These are phyloP conservation scores for Malania oleifera DNA, from an alignment of 164 flowering plant species.

Conservation along the genomic window DNA sequence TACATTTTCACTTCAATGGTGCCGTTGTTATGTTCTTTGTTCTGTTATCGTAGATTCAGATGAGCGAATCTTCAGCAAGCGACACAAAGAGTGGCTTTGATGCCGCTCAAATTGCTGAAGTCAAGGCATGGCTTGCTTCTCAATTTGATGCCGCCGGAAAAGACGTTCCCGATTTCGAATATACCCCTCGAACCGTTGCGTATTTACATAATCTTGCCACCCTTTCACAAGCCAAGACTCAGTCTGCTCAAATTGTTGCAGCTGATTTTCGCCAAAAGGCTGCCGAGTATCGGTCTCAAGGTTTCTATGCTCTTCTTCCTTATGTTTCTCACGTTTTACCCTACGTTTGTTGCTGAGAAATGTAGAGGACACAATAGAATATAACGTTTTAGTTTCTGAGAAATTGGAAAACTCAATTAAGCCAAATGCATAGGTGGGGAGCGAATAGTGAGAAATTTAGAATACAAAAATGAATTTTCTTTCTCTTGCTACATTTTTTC, in stretches of 20 bases:
- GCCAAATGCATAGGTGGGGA: too few relatives aligned
- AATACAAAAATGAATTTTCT: too few relatives aligned
- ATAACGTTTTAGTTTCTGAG: too few relatives aligned
- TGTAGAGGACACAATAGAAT: too few relatives aligned
- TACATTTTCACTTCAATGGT: too few relatives aligned
- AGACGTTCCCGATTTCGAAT: background rate
- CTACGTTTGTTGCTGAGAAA: too few relatives aligned
- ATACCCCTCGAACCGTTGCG: background rate
- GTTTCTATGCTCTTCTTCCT: background rate
- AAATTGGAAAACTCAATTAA: too few relatives aligned
- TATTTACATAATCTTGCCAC: background rate
- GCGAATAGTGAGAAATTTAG: too few relatives aligned
- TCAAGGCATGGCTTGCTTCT: conserved; percentile 1
- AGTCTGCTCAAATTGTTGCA: conserved; percentile 6
- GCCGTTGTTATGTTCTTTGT: too few relatives aligned
- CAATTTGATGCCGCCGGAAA: conserved; percentile 1
- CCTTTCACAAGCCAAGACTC: conserved; percentile 4
- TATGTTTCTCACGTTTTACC: background rate
- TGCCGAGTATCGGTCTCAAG: conserved; percentile 2
- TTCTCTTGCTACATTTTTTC: too few relatives aligned
- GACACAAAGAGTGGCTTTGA: background rate
- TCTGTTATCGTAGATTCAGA: too few relatives aligned
- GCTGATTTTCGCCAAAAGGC: conserved; percentile 9
- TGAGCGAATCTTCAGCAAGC: too few relatives aligned
- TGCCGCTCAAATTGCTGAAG: background rate